Conservation (phyloP, 2,329 filamentous ascomycete genomes). For the Calonectria pseudoturangicola region DNA sequence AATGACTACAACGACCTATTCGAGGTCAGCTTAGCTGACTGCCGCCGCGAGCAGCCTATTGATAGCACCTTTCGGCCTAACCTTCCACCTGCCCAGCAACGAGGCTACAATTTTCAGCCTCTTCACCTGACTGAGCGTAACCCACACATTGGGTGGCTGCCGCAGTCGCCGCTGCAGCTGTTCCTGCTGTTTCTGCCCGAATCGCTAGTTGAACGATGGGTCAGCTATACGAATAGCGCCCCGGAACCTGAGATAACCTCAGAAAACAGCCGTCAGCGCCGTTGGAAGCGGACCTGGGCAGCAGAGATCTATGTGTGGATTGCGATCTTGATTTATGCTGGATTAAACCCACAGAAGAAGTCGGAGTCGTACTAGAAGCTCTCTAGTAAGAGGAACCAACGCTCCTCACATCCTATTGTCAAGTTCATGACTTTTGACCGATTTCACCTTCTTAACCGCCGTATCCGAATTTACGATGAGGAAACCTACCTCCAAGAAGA, state of each 20-base stretch:
- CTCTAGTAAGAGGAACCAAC: not conserved
- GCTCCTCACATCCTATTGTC: slow-evolving; percentile 21
- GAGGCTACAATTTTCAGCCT: not conserved
- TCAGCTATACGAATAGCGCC: slow-evolving; percentile 24
- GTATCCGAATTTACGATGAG: slow-evolving; percentile 25
- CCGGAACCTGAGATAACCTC: not conserved
- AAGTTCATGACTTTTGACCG: slow-evolving; percentile 41
- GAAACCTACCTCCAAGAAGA: not conserved
- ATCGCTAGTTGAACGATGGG: slow-evolving; percentile 27
- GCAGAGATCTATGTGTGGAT: slow-evolving; percentile 41
- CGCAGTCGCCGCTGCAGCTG: slow-evolving; percentile 4
- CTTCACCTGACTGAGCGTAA: not conserved
- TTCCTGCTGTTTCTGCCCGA: slow-evolving; percentile 36
- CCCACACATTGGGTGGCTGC: not conserved
- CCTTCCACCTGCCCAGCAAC: not conserved
- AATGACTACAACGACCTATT: not conserved
- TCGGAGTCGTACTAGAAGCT: slow-evolving; percentile 38
- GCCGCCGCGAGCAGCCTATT: not conserved
- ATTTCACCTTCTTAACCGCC: slow-evolving; percentile 34
- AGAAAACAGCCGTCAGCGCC: not conserved
- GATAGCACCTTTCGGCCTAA: not conserved
- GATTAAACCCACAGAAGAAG: slow-evolving; percentile 35
- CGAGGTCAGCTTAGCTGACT: not conserved
- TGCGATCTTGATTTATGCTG: slow-evolving; percentile 40
- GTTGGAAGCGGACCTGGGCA: slow-evolving; percentile 22